These are phyloP conservation scores for Tuber borchii DNA, from an alignment of 495 filamentous ascomycete species.

Conservation along the genomic window DNA sequence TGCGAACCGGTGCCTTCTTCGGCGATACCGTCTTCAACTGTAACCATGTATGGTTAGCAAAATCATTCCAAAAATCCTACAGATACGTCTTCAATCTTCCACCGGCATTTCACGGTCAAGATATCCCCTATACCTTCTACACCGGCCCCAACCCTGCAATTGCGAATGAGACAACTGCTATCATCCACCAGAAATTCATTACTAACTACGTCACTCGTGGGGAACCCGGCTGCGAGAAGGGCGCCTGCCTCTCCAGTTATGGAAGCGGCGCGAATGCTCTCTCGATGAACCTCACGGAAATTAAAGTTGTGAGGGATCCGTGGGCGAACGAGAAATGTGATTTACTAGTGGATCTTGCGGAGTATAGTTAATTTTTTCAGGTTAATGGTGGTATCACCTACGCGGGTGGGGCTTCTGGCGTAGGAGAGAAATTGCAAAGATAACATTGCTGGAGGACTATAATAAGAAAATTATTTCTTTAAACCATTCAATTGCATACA, in stretches of 20 bases:
- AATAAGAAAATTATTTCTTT: not conserved
- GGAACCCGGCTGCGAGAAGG: constrained; percentile 25
- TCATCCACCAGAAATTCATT: constrained; percentile 29
- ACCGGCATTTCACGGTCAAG: constrained; percentile 52
- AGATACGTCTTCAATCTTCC: constrained; percentile 57
- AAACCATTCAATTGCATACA: not conserved
- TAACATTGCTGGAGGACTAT: not conserved
- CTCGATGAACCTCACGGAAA: constrained; percentile 22
- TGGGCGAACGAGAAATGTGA: constrained; percentile 27
- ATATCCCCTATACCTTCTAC: constrained; percentile 54
- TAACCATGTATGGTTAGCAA: constrained; percentile 47
- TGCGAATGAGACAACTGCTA: constrained; percentile 40
- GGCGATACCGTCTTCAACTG: constrained; percentile 46
- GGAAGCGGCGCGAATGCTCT: constrained; percentile 14
- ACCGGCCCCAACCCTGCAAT: constrained; percentile 45
- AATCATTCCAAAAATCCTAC: constrained; percentile 52
- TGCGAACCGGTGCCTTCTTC: constrained; percentile 43
- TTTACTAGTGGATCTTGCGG: constrained; percentile 16
- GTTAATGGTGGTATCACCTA: not conserved
- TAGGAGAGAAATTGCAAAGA: not conserved
- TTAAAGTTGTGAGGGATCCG: constrained; percentile 23
- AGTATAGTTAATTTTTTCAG: not conserved
- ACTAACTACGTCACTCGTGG: constrained; percentile 25
- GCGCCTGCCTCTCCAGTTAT: constrained; percentile 22
- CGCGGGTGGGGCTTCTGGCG: not conserved